phyloP scores from a whole-genome alignment of 2,329 filamentous ascomycete genomes.

The Neophaeococcomyces aloes region DNA sequence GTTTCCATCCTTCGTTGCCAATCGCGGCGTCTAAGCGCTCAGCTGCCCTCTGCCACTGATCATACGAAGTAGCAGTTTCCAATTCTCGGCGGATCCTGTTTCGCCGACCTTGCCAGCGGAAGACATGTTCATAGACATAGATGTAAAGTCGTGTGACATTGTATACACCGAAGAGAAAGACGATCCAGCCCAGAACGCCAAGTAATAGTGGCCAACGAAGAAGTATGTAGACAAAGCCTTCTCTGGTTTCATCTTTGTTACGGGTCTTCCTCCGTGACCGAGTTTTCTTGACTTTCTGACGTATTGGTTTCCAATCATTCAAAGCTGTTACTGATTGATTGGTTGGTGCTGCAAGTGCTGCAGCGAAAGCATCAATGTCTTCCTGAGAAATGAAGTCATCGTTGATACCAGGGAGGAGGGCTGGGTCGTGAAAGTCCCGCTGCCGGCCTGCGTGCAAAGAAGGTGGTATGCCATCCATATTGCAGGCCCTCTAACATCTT shows the following conservation, averaged over 20 bases:
- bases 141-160: constrained; percentile 79
- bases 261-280: constrained; percentile 40
- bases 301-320: constrained; percentile 90
- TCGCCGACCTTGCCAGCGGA: constrained; percentile 77
- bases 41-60: constrained; percentile 73
- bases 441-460: too few relatives aligned
- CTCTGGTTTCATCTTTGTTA: constrained; percentile 81
- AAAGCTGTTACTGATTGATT: constrained; percentile 69
- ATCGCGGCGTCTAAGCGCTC: constrained; percentile 69
- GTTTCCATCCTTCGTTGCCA: constrained; percentile 52
- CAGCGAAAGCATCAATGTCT: constrained; percentile 68
- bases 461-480: too few relatives aligned
- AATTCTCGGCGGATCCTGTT: constrained; percentile 61
- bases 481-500: too few relatives aligned
- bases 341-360: constrained; percentile 72
- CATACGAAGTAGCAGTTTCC: constrained; percentile 61
- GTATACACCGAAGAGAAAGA: constrained; percentile 63
- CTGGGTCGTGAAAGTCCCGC: not conserved
- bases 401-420: constrained; percentile 62
- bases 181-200: constrained; percentile 69
- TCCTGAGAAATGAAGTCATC: constrained; percentile 63
- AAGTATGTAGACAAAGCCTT: constrained; percentile 80
- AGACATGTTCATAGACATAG: constrained; percentile 78
- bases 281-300: constrained; percentile 52
- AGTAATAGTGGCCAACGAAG: constrained; percentile 87